Base-by-base conservation (phyloP, 1,284 basidiomycete genomes). In the Melanopsichium pennsylvanicum region DNA sequence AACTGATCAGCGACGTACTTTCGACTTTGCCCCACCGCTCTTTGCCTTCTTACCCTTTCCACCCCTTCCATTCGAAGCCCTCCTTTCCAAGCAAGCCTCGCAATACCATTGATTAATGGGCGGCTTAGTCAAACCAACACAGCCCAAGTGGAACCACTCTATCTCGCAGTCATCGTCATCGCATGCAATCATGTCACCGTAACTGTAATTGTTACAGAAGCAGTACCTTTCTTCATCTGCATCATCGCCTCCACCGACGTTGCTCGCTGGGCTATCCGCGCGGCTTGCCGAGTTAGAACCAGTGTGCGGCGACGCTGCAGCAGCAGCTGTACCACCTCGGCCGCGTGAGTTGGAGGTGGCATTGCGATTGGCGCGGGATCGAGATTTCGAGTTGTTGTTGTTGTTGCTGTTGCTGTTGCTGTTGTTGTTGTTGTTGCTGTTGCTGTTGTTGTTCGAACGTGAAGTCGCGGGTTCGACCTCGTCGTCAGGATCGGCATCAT, bases 111-210 rank as follows among this genome's bases (percentile, higher is more conserved):
- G 86, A 21, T 86, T 86, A 62, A 85, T 85, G 0, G 89, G 90
- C 22, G 85, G 83, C 55, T 85, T 84, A 22, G 82, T 84, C 37
- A 90, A 82, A 18, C 86, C 88, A 5, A 87, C 87, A 74, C 90
- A 92, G 8, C 81, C 85, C 19, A 89, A 81, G 78, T 92, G 90
- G 81, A 90, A 92, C 95, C 95, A 97, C 89, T 97, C 94, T 52
- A 86, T 85, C 76, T 90, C 88, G 82, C 95, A 97, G 39, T 87
- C 86, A n/a, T 86, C 84, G 72, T 90, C 90, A 82, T 98, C 95
- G 81, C 95, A 98, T 3, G 88, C 95, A 75, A 98, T 93, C 95
- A 98, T 98, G 83, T 95, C 91, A 25, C 94, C 93, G 76, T 90
- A 94, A 78, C 91, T 92, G 51, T 89, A 86, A 21, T 89, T 86